These are phyloP conservation scores for Saksenaea vasiformis DNA, from an alignment of 371 early-diverging fungal genomes.

Conservation along the genomic window DNA sequence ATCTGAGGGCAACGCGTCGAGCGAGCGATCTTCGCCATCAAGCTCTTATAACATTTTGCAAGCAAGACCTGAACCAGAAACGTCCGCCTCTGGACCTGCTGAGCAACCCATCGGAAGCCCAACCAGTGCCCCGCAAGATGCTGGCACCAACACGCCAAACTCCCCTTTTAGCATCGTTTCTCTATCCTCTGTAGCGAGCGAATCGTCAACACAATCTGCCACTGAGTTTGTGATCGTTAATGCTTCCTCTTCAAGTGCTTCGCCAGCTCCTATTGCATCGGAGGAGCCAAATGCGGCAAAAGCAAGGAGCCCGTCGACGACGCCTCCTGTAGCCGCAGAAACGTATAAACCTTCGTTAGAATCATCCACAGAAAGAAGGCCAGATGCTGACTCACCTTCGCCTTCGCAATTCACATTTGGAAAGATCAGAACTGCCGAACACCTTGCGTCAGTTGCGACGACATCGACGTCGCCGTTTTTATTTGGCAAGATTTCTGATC, in stretches of 20 bases:
- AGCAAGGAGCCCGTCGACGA: background rate
- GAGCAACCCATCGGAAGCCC: background rate
- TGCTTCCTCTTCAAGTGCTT: background rate
- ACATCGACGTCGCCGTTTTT: background rate
- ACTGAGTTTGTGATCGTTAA: background rate
- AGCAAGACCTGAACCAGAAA: background rate
- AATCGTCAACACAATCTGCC: background rate
- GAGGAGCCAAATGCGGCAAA: background rate
- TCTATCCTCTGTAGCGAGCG: background rate
- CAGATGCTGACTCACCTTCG: background rate
- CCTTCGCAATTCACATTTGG: background rate
- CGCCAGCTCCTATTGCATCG: background rate
- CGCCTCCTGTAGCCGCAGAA: background rate
- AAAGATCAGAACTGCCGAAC: background rate
- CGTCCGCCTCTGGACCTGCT: background rate
- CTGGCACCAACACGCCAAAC: background rate
- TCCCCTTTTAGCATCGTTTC: background rate
- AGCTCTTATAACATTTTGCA: background rate
- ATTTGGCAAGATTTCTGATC: background rate
- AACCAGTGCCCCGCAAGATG: background rate
- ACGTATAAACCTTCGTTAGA: background rate
- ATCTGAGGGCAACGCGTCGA: background rate
- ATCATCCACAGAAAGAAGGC: background rate
- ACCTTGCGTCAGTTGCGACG: background rate
- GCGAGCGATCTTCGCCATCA: background rate